Evolutionary conservation across 2,329 filamentous ascomycete genomes (phyloP).

Genomic region (Nigrospora oryzae): DNA sequence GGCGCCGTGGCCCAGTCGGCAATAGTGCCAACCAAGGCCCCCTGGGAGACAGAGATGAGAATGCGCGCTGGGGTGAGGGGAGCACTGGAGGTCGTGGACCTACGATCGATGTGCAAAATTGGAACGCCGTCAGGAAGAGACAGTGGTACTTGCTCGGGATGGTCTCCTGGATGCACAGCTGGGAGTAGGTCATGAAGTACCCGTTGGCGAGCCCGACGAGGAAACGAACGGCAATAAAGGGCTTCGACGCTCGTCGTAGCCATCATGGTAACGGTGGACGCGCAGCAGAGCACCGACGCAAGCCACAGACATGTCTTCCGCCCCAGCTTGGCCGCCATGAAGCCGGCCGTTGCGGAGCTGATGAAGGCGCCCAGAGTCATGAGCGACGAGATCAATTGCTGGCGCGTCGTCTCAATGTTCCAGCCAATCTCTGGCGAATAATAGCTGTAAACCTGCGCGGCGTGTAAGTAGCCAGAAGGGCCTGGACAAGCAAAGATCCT

Average conservation of each 20-base stretch:
- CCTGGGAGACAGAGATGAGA: conserved; percentile 15
- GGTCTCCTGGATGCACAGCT: conserved; percentile 37
- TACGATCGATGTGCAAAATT: conserved; percentile 37
- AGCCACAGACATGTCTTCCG: conserved; percentile 33
- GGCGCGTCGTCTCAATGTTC: conserved; percentile 30
- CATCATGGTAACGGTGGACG: conserved; percentile 51
- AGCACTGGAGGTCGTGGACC: neutral
- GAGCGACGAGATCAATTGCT: conserved; percentile 25
- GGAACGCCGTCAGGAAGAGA: conserved; percentile 36
- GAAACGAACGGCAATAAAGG: conserved; percentile 43
- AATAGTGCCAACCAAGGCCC: conserved; percentile 32
- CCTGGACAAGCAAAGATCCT: no score
- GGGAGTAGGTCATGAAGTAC: conserved; percentile 47
- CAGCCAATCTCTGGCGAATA: conserved; percentile 22
- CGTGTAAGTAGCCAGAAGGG: no score
- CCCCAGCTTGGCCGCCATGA: conserved; percentile 24
- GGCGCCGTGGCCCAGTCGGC: conserved; percentile 27
- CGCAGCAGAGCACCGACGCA: conserved; percentile 38
- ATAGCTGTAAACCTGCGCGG: no score
- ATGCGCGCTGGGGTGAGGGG: neutral
- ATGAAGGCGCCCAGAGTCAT: conserved; percentile 26
- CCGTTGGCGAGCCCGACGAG: conserved; percentile 49
- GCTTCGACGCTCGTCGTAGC: conserved; percentile 40
- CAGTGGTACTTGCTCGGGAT: conserved; percentile 40
- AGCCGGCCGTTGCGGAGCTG: conserved; percentile 20